Evolutionary conservation across 2,329 filamentous ascomycete species (phyloP).

Genomic region (Clonostachys solani): DNA sequence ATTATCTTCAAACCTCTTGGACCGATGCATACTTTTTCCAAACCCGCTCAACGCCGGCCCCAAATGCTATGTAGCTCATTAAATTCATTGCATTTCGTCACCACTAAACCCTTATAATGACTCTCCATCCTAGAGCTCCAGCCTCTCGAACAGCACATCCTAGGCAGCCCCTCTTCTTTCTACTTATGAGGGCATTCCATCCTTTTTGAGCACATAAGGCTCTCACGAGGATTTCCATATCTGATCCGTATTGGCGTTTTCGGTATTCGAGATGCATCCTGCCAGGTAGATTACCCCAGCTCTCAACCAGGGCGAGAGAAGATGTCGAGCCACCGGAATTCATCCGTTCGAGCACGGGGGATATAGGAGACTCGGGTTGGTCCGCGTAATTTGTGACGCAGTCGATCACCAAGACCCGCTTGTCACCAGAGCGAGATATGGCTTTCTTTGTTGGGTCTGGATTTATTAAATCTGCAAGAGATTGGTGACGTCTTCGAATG

Average conservation of each 20-base stretch:
- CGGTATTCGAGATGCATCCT: slow-evolving; percentile 54
- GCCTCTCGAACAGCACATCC: slow-evolving; percentile 74
- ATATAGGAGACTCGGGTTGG: slow-evolving; percentile 36
- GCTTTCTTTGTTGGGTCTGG: slow-evolving; percentile 8
- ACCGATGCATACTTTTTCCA: too few species aligned
- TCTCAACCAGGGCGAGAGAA: slow-evolving; percentile 19
- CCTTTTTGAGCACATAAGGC: slow-evolving; percentile 72
- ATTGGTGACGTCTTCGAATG: slow-evolving; percentile 37
- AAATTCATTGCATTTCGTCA: too few species aligned
- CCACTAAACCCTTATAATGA: slow-evolving; percentile 58
- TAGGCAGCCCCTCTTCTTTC: slow-evolving; percentile 64
- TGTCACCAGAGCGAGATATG: slow-evolving; percentile 7
- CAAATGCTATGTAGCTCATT: slow-evolving; percentile 3
- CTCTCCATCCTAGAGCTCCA: slow-evolving; percentile 62
- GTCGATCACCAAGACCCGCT: slow-evolving; percentile 54
- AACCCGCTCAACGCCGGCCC: too few species aligned
- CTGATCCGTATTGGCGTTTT: slow-evolving; percentile 55
- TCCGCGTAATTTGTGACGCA: slow-evolving; percentile 52
- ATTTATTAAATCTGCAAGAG: slow-evolving; percentile 41
- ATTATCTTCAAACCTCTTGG: too few species aligned
- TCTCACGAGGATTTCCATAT: slow-evolving; percentile 66
- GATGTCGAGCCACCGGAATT: slow-evolving; percentile 9
- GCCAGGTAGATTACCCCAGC: slow-evolving; percentile 32
- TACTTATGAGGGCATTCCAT: slow-evolving; percentile 68
- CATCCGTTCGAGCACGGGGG: slow-evolving; percentile 36